Evolutionary conservation across 2,329 filamentous ascomycete species (phyloP), one percentile per base, ranked within the genome.

Genomic region (Colletotrichum filicis): DNA sequence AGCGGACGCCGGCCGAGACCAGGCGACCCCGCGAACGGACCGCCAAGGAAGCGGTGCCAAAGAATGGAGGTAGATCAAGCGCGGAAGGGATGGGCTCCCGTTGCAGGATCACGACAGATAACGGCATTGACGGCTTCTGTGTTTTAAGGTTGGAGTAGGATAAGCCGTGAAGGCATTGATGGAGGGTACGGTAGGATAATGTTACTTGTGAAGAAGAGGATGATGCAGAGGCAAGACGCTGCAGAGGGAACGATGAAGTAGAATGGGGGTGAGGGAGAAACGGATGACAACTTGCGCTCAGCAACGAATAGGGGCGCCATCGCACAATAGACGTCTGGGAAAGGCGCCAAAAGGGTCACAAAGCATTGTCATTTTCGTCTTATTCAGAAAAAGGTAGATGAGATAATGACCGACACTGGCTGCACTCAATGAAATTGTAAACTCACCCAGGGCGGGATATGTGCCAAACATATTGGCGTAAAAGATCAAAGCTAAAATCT

Each of bases 381-480:
- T 49, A 42, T 42, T 49, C 59, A 32, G 37, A 49, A 30, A 22
- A 35, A n/a, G 35, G n/a, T 8, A 12, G 3, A n/a, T 9, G 11
- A 35, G 30, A 12, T 30, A 59, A 19, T 11, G 22, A 22, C n/a
- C 24, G 28, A 22, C 61, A 64, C 16, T 55, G 61, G 56, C 59
- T 42, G 60, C 32, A 57, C 24, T 19, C 26, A 66, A 53, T 30
- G 60, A 56, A 70, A 53, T 12, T 37, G 52, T 53, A 35, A 63
- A 81, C 84, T 82, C 80, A 85, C 84, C 78, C 76, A 84, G 79
- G 71, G 80, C 79, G 64, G 82, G 74, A 74, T 86, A 80, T 66
- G 80, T 82, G 61, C 84, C 84, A 77, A 87, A 87, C 85, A 87
- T 87, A 76, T 72, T 78, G 77, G 65, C 60, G 66, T 61, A 11